Percentiles rank a stretch among this genome's conserved stretches.
These are phyloP conservation scores for Fusarium graminum DNA, from an alignment of 2,329 filamentous ascomycete species.

Conservation along the genomic window DNA sequence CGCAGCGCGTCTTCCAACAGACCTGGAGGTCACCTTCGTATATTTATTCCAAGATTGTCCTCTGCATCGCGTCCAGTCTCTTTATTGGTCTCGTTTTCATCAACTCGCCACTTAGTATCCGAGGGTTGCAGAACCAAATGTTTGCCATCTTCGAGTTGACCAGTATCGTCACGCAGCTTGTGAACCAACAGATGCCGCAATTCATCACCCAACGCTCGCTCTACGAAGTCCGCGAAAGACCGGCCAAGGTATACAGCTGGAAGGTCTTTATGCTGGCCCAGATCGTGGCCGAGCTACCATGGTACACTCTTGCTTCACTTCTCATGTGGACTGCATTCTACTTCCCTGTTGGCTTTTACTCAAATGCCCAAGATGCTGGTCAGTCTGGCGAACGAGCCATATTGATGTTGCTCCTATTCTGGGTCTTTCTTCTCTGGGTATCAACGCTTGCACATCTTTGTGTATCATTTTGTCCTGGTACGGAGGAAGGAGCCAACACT, in stretches of 20 bases:
- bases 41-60: constrained; percentile 76
- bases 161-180: constrained; percentile 83
- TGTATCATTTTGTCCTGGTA: constrained; percentile 79
- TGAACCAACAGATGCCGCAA: constrained; percentile 86
- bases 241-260: constrained; percentile 88
- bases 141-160: constrained; percentile 87
- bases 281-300: constrained; percentile 87
- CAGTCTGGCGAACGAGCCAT: constrained; percentile 77
- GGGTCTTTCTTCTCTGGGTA: constrained; percentile 78
- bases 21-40: constrained; percentile 65
- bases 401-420: constrained; percentile 82
- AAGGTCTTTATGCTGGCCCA: constrained; percentile 86
- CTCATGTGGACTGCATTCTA: constrained; percentile 87
- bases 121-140: constrained; percentile 87
- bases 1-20: constrained; percentile 54
- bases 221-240: constrained; percentile 87
- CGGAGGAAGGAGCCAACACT: constrained; percentile 75
- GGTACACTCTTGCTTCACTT: constrained; percentile 80
- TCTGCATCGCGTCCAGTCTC: constrained; percentile 74
- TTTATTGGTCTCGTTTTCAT: constrained; percentile 89
- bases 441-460: constrained; percentile 78
- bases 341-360: constrained; percentile 83
- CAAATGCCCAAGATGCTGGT: constrained; percentile 69
- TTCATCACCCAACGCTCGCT: constrained; percentile 85
- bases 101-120: constrained; percentile 76